Percentiles rank a stretch among this genome's conserved stretches.
These are phyloP conservation scores for Saprolegnia parasitica DNA, from an alignment of 352 stramenopile genomes.

Conservation along the genomic window DNA sequence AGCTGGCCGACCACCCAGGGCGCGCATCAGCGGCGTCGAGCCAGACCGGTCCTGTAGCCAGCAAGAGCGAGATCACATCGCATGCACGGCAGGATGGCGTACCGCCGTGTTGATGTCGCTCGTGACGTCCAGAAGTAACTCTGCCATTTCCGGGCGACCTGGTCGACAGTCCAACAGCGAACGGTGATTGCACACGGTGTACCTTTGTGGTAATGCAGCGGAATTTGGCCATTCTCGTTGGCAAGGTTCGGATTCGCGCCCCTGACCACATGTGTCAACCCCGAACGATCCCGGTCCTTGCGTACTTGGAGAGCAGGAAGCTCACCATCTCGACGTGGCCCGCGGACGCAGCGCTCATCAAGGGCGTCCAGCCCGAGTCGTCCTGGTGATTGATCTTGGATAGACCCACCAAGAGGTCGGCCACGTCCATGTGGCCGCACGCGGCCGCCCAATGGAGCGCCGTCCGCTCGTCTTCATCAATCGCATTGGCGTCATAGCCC, in stretches of 20 bases:
- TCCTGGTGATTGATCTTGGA: slow-evolving; percentile 58
- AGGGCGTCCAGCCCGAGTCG: slow-evolving; percentile 65
- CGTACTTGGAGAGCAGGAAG: slow-evolving; percentile 52
- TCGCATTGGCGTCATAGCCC: slow-evolving; percentile 18
- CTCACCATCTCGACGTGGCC: slow-evolving; percentile 53
- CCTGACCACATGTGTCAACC: slow-evolving; percentile 31
- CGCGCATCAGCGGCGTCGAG: slow-evolving; percentile 57
- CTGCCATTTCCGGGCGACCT: slow-evolving; percentile 60
- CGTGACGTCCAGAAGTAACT: slow-evolving; percentile 66
- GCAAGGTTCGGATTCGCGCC: slow-evolving; percentile 56
- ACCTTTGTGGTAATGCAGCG: slow-evolving; percentile 74
- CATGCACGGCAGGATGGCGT: slow-evolving; percentile 10
- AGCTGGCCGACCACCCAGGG: slow-evolving; percentile 50
- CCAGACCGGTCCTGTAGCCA: slow-evolving; percentile 47
- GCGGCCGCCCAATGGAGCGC: slow-evolving; percentile 63
- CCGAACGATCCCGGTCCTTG: background rate
- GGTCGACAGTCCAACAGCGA: background rate
- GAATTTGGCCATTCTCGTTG: slow-evolving; percentile 69
- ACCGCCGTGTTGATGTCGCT: slow-evolving; percentile 58
- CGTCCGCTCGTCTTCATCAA: slow-evolving; percentile 66
- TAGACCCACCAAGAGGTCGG: slow-evolving; percentile 49
- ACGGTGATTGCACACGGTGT: slow-evolving; percentile 1
- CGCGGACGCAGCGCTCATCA: slow-evolving; percentile 69
- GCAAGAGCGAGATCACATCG: background rate
- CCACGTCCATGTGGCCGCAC: slow-evolving; percentile 43